These are phyloP conservation scores for Exophiala xenobiotica DNA, from an alignment of 2,329 filamentous ascomycete genomes.

Conservation along the genomic window DNA sequence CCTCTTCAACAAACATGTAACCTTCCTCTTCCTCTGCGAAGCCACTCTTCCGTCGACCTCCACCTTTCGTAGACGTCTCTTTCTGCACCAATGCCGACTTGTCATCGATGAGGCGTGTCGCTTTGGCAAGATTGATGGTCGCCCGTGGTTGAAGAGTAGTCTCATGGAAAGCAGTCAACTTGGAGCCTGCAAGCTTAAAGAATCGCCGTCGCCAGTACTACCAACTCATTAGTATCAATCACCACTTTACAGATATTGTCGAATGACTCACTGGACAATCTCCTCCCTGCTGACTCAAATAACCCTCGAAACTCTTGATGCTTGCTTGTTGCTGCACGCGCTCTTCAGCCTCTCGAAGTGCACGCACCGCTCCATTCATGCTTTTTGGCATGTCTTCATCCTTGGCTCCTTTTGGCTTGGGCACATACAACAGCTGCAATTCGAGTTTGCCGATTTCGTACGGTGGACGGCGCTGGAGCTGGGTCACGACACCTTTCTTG, in stretches of 20 bases:
- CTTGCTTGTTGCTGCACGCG: constrained; percentile 51
- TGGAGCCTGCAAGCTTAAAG: constrained; percentile 88
- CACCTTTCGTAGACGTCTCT: constrained; percentile 72
- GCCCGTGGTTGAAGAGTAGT: constrained; percentile 91
- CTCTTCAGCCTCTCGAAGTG: constrained; percentile 85
- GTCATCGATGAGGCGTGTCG: constrained; percentile 90
- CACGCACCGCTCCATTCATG: constrained; percentile 93
- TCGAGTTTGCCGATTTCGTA: constrained; percentile 96
- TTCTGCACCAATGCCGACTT: constrained; percentile 78
- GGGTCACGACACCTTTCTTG: constrained; percentile 74
- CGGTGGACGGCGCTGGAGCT: constrained; percentile 77
- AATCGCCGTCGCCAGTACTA: constrained; percentile 97
- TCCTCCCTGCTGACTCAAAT: constrained; percentile 92
- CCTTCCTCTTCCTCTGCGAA: constrained; percentile 98
- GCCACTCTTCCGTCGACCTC: constrained; percentile 82
- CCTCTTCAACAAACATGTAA: constrained; percentile 99
- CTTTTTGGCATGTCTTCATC: constrained; percentile 99
- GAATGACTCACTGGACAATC: constrained; percentile 86
- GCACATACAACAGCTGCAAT: constrained; percentile 90
- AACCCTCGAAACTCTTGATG: constrained; percentile 67
- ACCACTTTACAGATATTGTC: background rate
- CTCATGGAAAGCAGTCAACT: constrained; percentile 94
- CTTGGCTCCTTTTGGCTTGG: constrained; percentile 78
- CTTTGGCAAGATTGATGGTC: constrained; percentile 94
- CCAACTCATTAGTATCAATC: constrained; percentile 11